A percentile compares a stretch with the other conserved stretches of the same genome.
Evolutionary conservation across 1,139 yeast species (phyloP).

Genomic region (Lodderomyces theae): DNA sequence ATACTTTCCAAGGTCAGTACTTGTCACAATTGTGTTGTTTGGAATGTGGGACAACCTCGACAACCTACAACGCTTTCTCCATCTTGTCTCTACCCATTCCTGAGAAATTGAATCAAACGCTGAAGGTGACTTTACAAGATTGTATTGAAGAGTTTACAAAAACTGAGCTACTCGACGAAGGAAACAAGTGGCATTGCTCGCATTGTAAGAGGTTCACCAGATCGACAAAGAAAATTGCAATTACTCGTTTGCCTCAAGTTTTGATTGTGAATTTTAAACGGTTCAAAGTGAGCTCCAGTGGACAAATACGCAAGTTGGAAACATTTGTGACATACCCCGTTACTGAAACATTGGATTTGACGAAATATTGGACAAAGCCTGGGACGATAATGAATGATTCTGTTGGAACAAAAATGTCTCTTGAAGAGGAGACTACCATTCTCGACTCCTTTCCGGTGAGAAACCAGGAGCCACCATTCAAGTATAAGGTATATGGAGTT

Average conservation of each 20-base stretch:
- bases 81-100: constrained; percentile 78
- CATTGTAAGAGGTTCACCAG: constrained; percentile 65
- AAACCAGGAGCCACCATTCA: constrained; percentile 78
- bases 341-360: constrained; percentile 56
- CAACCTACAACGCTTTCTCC: constrained; percentile 82
- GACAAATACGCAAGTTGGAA: constrained; percentile 57
- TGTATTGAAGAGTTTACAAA: constrained; percentile 71
- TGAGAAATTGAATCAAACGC: constrained; percentile 21
- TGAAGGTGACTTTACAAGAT: constrained; percentile 48
- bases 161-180: constrained; percentile 68
- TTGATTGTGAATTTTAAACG: constrained; percentile 78
- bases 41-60: constrained; percentile 74
- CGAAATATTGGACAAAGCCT: constrained; percentile 72
- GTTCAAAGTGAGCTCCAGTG: constrained; percentile 50
- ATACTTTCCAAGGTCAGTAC: constrained; percentile 87
- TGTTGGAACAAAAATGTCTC: constrained; percentile 14
- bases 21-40: constrained; percentile 76
- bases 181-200: constrained; percentile 90
- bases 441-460: constrained; percentile 59
- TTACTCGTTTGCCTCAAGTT: constrained; percentile 70
- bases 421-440: constrained; percentile 34
- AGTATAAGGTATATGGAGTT: constrained; percentile 76
- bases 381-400: constrained; percentile 32
- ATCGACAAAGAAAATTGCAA: constrained; percentile 65
- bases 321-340: constrained; percentile 63